phyloP scores from a whole-genome alignment of 148 eudicot genomes.

The Rhododendron ovatum region DNA sequence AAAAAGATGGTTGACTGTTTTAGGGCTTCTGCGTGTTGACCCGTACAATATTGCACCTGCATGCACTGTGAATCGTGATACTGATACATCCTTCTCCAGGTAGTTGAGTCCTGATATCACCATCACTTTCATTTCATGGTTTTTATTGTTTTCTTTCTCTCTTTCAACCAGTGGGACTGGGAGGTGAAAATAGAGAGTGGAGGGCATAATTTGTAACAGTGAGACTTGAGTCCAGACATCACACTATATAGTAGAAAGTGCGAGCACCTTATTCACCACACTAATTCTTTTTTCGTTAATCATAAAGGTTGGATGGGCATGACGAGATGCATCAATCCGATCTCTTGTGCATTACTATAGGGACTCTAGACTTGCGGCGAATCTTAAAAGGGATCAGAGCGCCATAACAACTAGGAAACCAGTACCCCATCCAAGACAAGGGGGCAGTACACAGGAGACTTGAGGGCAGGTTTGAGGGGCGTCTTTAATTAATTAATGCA shows the following conservation, averaged over 20 bases:
- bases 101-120: not conserved
- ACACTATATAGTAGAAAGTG: not conserved
- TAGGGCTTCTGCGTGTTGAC: not conserved
- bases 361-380: not conserved
- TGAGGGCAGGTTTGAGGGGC: not conserved
- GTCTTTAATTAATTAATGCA: not conserved
- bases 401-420: not conserved
- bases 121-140: not conserved
- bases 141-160: not conserved
- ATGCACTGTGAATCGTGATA: not conserved
- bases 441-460: not conserved
- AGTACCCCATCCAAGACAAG: not conserved
- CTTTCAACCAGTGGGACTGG: not conserved
- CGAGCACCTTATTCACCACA: not conserved
- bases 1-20: not conserved
- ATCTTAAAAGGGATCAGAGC: not conserved
- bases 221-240: not conserved
- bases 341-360: not conserved
- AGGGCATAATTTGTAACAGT: not conserved
- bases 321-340: not conserved
- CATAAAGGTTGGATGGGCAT: not conserved
- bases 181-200: not conserved
- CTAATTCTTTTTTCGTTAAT: not conserved
- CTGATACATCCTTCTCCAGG: not conserved
- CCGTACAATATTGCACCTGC: not conserved